Percentiles rank a stretch among this genome's conserved stretches.
These are phyloP conservation scores for Aspergillus kassunensis DNA, from an alignment of 495 filamentous ascomycete species.

Conservation along the genomic window DNA sequence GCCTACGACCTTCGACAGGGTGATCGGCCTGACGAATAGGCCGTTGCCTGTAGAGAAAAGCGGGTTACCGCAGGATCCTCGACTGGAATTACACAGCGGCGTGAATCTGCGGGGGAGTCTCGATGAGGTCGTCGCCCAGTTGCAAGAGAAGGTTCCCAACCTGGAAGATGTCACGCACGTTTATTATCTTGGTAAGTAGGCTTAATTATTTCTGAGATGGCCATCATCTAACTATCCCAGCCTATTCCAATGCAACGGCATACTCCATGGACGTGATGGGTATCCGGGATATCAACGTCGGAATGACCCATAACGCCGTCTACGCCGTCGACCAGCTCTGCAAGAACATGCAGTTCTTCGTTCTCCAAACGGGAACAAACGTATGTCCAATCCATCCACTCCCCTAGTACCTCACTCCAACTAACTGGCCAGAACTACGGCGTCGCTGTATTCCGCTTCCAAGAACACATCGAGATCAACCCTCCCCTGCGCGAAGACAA, in stretches of 20 bases:
- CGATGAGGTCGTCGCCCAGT: constrained; percentile 10
- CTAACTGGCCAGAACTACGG: constrained; percentile 28
- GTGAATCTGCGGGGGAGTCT: constrained; percentile 20
- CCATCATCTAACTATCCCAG: constrained; percentile 4
- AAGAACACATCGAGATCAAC: constrained; percentile 17
- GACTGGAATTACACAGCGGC: constrained; percentile 20
- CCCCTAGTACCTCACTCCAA: background rate
- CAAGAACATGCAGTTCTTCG: constrained; percentile 31
- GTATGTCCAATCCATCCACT: too few species aligned
- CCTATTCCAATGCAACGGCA: constrained; percentile 22
- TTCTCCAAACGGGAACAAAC: constrained; percentile 42
- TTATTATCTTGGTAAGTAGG: constrained; percentile 30
- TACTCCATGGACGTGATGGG: constrained; percentile 18
- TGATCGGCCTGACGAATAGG: constrained; percentile 24
- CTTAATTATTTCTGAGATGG: background rate
- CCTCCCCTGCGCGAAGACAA: constrained; percentile 34
- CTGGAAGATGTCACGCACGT: constrained; percentile 27
- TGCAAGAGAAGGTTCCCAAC: constrained; percentile 20
- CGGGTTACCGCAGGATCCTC: constrained; percentile 18
- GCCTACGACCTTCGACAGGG: constrained; percentile 21
- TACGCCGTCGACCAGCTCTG: constrained; percentile 22
- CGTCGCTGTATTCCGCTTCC: constrained; percentile 30
- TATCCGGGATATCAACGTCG: constrained; percentile 19
- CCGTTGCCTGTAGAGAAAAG: constrained; percentile 14
- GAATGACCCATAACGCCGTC: constrained; percentile 22